A percentile compares a stretch with the other conserved stretches of the same genome.
These are phyloP conservation scores for Cryptococcus hybrid DNA, from an alignment of 1,284 basidiomycete genomes.

Conservation along the genomic window DNA sequence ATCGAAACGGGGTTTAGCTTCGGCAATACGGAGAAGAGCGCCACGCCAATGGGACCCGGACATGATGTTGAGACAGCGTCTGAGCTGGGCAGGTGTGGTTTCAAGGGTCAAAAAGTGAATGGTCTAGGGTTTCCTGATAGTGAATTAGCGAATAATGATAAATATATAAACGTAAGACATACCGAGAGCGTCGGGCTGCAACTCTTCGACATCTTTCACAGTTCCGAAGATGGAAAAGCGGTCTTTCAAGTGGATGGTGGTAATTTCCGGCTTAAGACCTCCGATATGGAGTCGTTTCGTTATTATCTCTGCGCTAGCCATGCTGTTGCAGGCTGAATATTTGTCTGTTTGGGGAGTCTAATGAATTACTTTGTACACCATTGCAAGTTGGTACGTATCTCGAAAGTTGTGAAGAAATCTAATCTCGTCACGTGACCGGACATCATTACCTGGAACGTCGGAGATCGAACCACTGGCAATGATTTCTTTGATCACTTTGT, in stretches of 20 bases:
- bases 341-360: too few relatives aligned
- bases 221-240: constrained; percentile 46
- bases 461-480: too few relatives aligned
- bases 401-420: too few relatives aligned
- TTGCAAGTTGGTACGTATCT: too few relatives aligned
- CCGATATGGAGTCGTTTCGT: constrained; percentile 45
- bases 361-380: too few relatives aligned
- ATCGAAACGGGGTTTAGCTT: constrained; percentile 38
- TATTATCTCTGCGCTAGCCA: constrained; percentile 10
- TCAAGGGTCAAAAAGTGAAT: constrained; percentile 45
- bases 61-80: constrained; percentile 49
- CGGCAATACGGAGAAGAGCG: constrained; percentile 40
- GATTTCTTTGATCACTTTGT: too few relatives aligned
- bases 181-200: constrained; percentile 44
- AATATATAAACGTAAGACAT: constrained; percentile 7
- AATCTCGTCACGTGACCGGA: too few relatives aligned
- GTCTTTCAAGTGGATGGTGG: constrained; percentile 41
- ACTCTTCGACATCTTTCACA: constrained; percentile 38
- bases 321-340: neutral
- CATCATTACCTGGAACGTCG: too few relatives aligned
- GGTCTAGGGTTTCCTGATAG: constrained; percentile 37
- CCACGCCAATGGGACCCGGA: constrained; percentile 49
- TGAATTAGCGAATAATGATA: neutral
- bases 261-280: constrained; percentile 46
- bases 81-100: constrained; percentile 40